A percentile compares a stretch with the other conserved stretches of the same genome.
Evolutionary conservation across 306 rosid genomes (phyloP).

Genomic region (Inga oerstediana): DNA sequence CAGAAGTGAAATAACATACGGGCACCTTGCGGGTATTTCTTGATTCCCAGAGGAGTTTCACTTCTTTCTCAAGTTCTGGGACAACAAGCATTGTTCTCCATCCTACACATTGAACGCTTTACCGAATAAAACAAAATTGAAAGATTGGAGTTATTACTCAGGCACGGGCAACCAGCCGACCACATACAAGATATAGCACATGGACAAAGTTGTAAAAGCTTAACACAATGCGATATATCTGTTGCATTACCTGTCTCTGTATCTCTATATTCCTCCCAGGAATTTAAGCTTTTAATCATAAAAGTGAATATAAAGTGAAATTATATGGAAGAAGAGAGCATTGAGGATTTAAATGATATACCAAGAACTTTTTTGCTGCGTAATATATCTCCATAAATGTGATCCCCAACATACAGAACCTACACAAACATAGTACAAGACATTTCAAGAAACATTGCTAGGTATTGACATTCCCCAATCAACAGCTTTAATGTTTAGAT

Average conservation of each 20-base stretch:
- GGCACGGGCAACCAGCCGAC: background rate
- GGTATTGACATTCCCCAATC: slow-evolving; percentile 25
- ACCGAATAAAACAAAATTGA: slow-evolving; percentile 23
- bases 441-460: slow-evolving; percentile 17
- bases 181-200: background rate
- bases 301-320: slow-evolving; percentile 7
- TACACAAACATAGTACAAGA: slow-evolving; percentile 33
- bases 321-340: background rate
- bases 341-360: slow-evolving; percentile 43
- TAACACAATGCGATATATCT: background rate
- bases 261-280: background rate
- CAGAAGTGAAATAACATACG: background rate
- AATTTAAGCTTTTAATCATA: background rate
- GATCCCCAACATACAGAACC: slow-evolving; percentile 99
- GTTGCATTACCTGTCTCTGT: slow-evolving; percentile 9
- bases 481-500: background rate
- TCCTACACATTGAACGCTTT: slow-evolving; percentile 53
- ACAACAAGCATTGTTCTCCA: slow-evolving; percentile 99
- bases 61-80: slow-evolving; percentile 96
- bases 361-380: slow-evolving; percentile 99
- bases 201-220: slow-evolving; percentile 11
- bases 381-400: slow-evolving; percentile 94
- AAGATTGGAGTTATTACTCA: slow-evolving; percentile 11
- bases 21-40: slow-evolving; percentile 86
- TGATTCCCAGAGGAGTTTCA: slow-evolving; percentile 79